phyloP scores from a whole-genome alignment of 2,329 filamentous ascomycete species.

The Raffaelea albimanens region DNA sequence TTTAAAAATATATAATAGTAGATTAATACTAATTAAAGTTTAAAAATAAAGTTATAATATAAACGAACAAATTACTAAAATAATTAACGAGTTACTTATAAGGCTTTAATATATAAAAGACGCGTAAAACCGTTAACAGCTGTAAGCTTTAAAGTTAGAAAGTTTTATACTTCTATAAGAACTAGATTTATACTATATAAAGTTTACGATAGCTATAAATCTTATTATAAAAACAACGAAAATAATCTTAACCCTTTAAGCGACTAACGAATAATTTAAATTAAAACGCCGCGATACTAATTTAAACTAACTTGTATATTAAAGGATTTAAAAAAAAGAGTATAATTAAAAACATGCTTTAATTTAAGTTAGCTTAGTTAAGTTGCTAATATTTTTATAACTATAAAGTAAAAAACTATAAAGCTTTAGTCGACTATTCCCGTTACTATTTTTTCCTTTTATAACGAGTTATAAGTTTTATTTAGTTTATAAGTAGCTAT shows the following conservation, averaged over 20 bases:
- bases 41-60: not conserved
- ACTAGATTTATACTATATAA: not conserved
- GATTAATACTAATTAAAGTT: not conserved
- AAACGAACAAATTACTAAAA: not conserved
- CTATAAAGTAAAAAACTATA: no score
- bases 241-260: not conserved
- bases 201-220: not conserved
- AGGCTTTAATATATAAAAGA: not conserved
- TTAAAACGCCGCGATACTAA: not conserved
- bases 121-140: not conserved
- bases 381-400: not conserved
- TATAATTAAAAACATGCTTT: not conserved
- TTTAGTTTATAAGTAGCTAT: not conserved
- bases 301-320: not conserved
- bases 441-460: no score
- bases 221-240: not conserved
- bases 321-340: not conserved
- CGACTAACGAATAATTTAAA: not conserved
- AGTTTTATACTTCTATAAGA: not conserved
- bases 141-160: not conserved
- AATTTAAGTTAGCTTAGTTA: not conserved
- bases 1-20: not conserved
- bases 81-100: not conserved
- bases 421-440: no score
- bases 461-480: not conserved